Base-by-base conservation (phyloP, 2,329 filamentous ascomycete species). In the Kalmusia sp. region DNA sequence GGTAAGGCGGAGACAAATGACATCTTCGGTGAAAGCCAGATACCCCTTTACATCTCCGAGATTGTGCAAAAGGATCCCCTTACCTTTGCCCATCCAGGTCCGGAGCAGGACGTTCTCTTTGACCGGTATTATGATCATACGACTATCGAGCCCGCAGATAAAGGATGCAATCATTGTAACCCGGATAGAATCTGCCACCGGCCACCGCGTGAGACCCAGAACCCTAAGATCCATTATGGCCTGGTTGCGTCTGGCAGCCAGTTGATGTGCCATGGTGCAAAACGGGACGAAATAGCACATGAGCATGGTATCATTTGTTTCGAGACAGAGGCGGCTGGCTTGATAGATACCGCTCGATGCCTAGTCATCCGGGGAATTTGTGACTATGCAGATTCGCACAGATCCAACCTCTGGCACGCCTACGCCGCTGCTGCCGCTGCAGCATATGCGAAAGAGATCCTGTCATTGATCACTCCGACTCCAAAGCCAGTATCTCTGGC, bases 301-400 rank as follows among this genome's bases (percentile, higher is more conserved):
- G 51, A 48, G 52, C 28, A 52, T 24, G 35, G 33, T 2, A 47
- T 59, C 1, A 46, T 59, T 2, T 59, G 58, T 44, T 59, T 44
- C 21, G 40, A 44, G 40, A 44, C 30, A 24, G 40, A 44, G 25
- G 40, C 40, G 21, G 40, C 40, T 51, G 64, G 61, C 46, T 59
- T 67, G 49, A 62, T 66, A 49, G 49, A 55, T 49, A 51, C 38
- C 46, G 58, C 56, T 30, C 57, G 52, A 9, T 61, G 56, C 33
- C 19, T 61, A 2, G 52, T 61, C 2, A 46, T 61, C 34, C 55
- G 58, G 11, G 58, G 58, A 1, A 61, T 61, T 30, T 59, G 49
- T 35, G 58, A 61, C 45, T 61, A 61, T 33, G 39, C 56, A 15
- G 56, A 61, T 47, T 59, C 52, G 9, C 50, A 61, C 34, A 61